Conservation (phyloP, 306 rosid genomes). For the Gleditsia sinensis region DNA sequence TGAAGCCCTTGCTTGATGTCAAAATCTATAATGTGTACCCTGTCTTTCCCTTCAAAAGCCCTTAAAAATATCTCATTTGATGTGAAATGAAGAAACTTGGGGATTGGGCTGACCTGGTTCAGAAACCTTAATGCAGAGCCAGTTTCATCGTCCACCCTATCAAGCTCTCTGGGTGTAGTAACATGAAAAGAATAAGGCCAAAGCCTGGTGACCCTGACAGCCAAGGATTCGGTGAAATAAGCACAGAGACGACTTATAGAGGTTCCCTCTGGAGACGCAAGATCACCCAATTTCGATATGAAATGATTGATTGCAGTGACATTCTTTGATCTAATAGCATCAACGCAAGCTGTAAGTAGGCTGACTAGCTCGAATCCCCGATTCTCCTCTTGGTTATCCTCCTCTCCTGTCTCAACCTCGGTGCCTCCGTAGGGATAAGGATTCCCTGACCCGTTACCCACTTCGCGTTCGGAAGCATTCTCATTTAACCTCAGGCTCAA, state of each 20-base stretch:
- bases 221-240: constrained; percentile 86
- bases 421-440: constrained; percentile 57
- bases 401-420: no score
- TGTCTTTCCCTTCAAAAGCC: constrained; percentile 95
- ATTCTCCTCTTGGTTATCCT: constrained; percentile 55
- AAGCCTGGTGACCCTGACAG: constrained; percentile 72
- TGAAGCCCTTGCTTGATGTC: constrained; percentile 93
- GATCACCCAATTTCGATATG: constrained; percentile 76
- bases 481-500: constrained; percentile 56
- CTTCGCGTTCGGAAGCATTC: constrained; percentile 61
- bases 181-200: constrained; percentile 92
- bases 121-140: constrained; percentile 74
- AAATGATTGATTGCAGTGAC: constrained; percentile 65
- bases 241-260: constrained; percentile 72
- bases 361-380: constrained; percentile 77
- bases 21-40: constrained; percentile 96
- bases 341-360: constrained; percentile 75
- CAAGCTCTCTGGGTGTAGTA: constrained; percentile 69
- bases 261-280: constrained; percentile 75
- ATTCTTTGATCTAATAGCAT: constrained; percentile 76
- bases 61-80: constrained; percentile 85
- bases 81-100: constrained; percentile 88
- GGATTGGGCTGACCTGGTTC: constrained; percentile 84
- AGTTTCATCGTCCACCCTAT: constrained; percentile 72
- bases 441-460: constrained; percentile 67